phyloP scores from a whole-genome alignment of 208 protist species.

The Trypanosomatidae sp. region DNA sequence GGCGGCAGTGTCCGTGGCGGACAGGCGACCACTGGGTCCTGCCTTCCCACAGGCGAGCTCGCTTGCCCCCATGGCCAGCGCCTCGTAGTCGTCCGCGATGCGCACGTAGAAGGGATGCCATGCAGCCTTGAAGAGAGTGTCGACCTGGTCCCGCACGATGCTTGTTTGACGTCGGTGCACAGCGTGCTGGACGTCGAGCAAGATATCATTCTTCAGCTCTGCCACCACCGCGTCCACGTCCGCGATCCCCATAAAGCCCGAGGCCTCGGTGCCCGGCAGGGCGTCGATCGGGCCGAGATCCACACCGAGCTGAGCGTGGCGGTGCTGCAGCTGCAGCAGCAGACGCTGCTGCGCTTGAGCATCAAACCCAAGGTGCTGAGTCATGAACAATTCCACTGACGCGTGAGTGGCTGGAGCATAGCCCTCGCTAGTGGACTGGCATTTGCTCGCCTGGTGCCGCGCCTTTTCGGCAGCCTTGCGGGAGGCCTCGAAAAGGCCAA shows the following conservation, averaged over 20 bases:
- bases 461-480: conserved; percentile 39
- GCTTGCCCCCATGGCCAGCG: conserved; percentile 29
- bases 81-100: conserved; percentile 68
- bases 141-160: conserved; percentile 49
- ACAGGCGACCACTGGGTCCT: conserved; percentile 3
- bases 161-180: conserved; percentile 65
- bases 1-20: not conserved
- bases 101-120: conserved; percentile 66
- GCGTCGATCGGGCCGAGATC: conserved; percentile 28
- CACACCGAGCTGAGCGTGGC: conserved; percentile 42
- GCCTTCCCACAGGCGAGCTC: conserved; percentile 13
- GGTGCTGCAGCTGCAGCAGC: conserved; percentile 64
- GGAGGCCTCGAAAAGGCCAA: conserved; percentile 68
- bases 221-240: conserved; percentile 65
- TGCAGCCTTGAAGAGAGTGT: conserved; percentile 52
- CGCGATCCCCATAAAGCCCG: conserved; percentile 28
- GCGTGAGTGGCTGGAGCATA: conserved; percentile 48
- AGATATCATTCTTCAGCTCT: conserved; percentile 46
- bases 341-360: conserved; percentile 82
- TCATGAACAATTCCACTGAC: conserved; percentile 86
- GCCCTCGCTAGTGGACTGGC: conserved; percentile 31
- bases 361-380: conserved; percentile 76
- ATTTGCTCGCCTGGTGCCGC: conserved; percentile 30
- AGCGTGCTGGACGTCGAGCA: conserved; percentile 57
- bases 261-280: conserved; percentile 20